Conservation (phyloP, 768 basidiomycete genomes). For the Gymnopilus junonius region DNA sequence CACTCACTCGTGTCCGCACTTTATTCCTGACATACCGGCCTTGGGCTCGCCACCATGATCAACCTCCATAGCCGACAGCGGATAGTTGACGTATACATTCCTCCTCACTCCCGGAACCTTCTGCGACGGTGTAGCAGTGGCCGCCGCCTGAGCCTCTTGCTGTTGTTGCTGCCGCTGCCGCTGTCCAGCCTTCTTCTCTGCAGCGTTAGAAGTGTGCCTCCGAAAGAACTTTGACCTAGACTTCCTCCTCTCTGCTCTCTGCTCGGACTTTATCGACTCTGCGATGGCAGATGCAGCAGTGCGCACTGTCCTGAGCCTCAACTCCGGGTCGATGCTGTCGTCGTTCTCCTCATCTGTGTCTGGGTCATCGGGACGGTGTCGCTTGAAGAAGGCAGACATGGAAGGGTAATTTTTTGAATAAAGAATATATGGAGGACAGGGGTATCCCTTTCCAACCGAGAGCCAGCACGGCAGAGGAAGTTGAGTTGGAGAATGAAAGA, state of each 20-base stretch:
- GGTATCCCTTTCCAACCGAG: conserved; percentile 23
- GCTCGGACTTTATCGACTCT: conserved; percentile 82
- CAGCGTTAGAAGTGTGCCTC: conserved; percentile 28
- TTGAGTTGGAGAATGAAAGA: conserved; percentile 15
- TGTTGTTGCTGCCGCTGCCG: conserved; percentile 27
- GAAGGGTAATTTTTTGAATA: not conserved
- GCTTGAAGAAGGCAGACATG: conserved; percentile 43
- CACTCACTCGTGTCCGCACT: conserved; percentile 91
- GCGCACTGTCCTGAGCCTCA: conserved; percentile 88
- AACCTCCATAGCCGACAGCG: conserved; percentile 65
- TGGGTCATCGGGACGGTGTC: conserved; percentile 41
- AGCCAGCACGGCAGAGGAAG: conserved; percentile 26
- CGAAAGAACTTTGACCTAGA: conserved; percentile 64
- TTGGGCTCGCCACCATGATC: conserved; percentile 77
- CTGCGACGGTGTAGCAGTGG: conserved; percentile 24
- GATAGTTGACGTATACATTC: conserved; percentile 82
- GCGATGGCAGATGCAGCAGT: conserved; percentile 92
- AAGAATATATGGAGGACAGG: not conserved
- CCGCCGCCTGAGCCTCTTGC: conserved; percentile 8
- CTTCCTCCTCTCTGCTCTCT: conserved; percentile 64
- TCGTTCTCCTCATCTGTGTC: conserved; percentile 67
- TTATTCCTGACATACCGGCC: conserved; percentile 89
- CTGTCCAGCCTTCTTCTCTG: conserved; percentile 50
- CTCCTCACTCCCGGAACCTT: conserved; percentile 59
- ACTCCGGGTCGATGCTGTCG: conserved; percentile 77